Conservation (phyloP, 257 asterid genomes). For the Echium plantagineum region DNA sequence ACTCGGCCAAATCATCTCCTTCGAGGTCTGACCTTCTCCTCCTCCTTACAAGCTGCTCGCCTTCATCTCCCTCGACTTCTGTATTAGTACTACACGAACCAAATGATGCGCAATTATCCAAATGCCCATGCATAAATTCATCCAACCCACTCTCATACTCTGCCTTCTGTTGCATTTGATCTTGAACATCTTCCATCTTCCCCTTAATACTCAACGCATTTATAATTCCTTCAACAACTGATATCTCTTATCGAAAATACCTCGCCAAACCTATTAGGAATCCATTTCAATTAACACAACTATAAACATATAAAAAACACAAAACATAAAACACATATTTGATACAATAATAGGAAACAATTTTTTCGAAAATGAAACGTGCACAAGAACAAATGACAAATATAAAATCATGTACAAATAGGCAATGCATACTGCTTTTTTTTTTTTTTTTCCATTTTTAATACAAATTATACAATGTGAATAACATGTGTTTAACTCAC, state of each 20-base stretch:
- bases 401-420: background rate
- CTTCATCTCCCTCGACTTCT: slow-evolving; percentile 70
- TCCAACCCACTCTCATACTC: slow-evolving; percentile 87
- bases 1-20: slow-evolving; percentile 88
- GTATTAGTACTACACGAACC: slow-evolving; percentile 76
- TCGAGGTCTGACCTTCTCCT: slow-evolving; percentile 91
- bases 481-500: too few species aligned
- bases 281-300: too few species aligned
- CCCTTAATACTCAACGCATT: slow-evolving; percentile 6
- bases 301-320: too few species aligned
- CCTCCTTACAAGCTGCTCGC: slow-evolving; percentile 68
- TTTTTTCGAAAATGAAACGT: background rate
- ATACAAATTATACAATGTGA: too few species aligned
- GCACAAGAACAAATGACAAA: background rate
- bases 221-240: background rate
- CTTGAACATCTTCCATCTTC: slow-evolving; percentile 66
- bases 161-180: slow-evolving; percentile 79
- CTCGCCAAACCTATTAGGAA: background rate
- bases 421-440: background rate
- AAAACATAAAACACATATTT: too few species aligned
- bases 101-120: slow-evolving; percentile 78
- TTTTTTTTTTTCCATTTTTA: too few species aligned
- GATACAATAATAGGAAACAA: too few species aligned
- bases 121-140: slow-evolving; percentile 74
- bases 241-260: background rate